Conservation (phyloP, 768 basidiomycete genomes). For the Pluteus cervinus region DNA sequence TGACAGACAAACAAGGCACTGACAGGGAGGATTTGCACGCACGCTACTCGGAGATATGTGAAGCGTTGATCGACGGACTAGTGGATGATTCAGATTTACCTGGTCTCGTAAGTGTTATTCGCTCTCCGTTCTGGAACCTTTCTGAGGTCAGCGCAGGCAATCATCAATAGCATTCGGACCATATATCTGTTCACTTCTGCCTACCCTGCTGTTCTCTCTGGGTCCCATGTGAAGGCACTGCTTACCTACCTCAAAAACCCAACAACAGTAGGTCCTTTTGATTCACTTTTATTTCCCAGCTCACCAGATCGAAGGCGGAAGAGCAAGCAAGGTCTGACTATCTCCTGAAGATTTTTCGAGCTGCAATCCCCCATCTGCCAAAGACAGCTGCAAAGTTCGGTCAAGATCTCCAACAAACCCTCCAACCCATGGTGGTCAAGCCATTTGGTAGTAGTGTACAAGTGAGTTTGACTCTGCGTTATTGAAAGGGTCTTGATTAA, state of each 20-base stretch:
- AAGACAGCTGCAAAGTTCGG: conserved; percentile 88
- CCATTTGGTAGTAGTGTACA: conserved; percentile 63
- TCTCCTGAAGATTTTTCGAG: conserved; percentile 82
- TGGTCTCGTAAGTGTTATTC: conserved; percentile 53
- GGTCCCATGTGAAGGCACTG: conserved; percentile 75
- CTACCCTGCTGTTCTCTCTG: conserved; percentile 80
- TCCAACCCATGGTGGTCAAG: conserved; percentile 91
- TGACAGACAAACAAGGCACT: conserved; percentile 59
- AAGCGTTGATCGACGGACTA: conserved; percentile 78
- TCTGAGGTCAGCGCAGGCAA: conserved; percentile 42
- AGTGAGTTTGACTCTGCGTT: conserved; percentile 32
- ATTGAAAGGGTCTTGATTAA: neutral
- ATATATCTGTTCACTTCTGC: conserved; percentile 80
- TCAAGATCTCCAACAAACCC: conserved; percentile 68
- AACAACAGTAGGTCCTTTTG: conserved; percentile 49
- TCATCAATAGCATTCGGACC: conserved; percentile 79
- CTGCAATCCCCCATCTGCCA: conserved; percentile 82
- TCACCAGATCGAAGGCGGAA: conserved; percentile 47
- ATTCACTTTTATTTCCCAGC: neutral
- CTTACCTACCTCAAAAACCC: conserved; percentile 88
- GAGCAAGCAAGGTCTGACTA: conserved; percentile 83
- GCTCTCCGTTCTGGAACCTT: neutral
- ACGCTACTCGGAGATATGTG: conserved; percentile 79
- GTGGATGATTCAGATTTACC: conserved; percentile 81
- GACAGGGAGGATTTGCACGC: conserved; percentile 50